These are phyloP conservation scores for Pachysandra terminalis DNA, from an alignment of 164 flowering plant species.

Conservation along the genomic window DNA sequence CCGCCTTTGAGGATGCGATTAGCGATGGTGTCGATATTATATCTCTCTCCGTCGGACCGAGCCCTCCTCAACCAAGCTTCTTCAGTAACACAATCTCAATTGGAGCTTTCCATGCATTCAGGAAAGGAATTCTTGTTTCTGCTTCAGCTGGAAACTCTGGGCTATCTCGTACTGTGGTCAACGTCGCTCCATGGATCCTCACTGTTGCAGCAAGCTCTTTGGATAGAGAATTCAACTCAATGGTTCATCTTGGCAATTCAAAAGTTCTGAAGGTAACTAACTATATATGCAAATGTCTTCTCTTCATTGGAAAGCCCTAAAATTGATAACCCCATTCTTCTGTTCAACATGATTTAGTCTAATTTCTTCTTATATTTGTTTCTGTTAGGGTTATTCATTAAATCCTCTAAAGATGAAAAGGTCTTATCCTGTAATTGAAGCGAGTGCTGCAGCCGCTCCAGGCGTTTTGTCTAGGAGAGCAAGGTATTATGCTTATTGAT, in stretches of 20 bases:
- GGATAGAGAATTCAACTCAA: conserved; percentile 30
- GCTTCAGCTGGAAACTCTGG: conserved; percentile 45
- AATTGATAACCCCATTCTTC: too few species aligned
- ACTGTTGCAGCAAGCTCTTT: conserved; percentile 44
- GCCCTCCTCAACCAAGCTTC: conserved; percentile 24
- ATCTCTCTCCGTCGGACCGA: conserved; percentile 42
- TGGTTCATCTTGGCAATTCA: conserved; percentile 30
- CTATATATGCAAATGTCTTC: not conserved
- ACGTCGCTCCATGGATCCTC: conserved; percentile 48
- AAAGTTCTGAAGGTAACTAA: conserved; percentile 27
- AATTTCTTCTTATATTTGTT: not conserved
- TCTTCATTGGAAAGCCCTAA: not conserved
- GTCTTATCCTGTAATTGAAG: conserved; percentile 30
- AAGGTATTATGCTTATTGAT: conserved; percentile 30
- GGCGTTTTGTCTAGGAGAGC: conserved; percentile 41
- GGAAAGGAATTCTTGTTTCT: conserved; percentile 38
- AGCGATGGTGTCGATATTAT: conserved; percentile 53
- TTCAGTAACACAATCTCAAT: conserved; percentile 33
- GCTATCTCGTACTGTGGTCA: conserved; percentile 21
- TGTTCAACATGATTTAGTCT: not conserved
- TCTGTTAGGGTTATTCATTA: conserved; percentile 34
- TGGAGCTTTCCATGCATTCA: conserved; percentile 51
- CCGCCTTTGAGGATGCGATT: conserved; percentile 52
- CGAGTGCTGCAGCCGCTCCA: conserved; percentile 39
- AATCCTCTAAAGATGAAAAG: conserved; percentile 31